These are phyloP conservation scores for Sanghuangporus weigelae DNA, from an alignment of 1,284 basidiomycete species.

Conservation along the genomic window DNA sequence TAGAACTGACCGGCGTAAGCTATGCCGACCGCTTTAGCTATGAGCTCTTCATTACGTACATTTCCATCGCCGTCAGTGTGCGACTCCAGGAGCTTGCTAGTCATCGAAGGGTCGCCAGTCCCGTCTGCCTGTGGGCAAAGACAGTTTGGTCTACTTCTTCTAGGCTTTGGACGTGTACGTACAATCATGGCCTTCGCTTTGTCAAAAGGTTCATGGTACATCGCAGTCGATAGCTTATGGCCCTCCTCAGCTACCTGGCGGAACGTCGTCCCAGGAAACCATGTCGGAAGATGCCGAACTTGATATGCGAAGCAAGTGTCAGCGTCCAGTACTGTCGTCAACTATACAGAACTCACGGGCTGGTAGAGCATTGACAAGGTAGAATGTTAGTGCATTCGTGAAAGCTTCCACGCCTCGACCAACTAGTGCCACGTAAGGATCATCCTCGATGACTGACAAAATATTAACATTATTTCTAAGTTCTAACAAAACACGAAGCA, in stretches of 20 bases:
- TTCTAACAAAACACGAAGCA: not conserved
- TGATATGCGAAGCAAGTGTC: not conserved
- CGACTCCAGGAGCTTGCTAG: constrained; percentile 3
- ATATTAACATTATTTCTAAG: not conserved
- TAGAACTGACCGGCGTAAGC: constrained; percentile 8
- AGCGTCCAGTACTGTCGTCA: not conserved
- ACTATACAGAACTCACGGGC: constrained; percentile 21
- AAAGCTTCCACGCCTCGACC: not conserved
- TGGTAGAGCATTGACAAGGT: constrained; percentile 7
- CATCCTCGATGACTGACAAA: not conserved
- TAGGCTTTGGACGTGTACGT: not conserved
- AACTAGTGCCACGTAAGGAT: constrained; percentile 7
- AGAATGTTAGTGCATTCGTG: constrained; percentile 2
- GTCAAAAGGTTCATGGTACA: constrained; percentile 2
- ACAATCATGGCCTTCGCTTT: constrained; percentile 11
- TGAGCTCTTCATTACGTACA: not conserved
- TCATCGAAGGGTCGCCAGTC: constrained; percentile 7
- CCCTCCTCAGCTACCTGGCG: constrained; percentile 51
- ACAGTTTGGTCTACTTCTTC: not conserved
- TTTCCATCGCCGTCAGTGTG: not conserved
- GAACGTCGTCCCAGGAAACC: constrained; percentile 25
- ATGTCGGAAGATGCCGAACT: constrained; percentile 9
- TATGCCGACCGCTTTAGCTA: not conserved
- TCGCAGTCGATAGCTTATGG: constrained; percentile 24
- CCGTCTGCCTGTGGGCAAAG: constrained; percentile 6